Base-by-base conservation (phyloP, 2,329 filamentous ascomycete genomes). In the Aspergillus novoparasiticus region DNA sequence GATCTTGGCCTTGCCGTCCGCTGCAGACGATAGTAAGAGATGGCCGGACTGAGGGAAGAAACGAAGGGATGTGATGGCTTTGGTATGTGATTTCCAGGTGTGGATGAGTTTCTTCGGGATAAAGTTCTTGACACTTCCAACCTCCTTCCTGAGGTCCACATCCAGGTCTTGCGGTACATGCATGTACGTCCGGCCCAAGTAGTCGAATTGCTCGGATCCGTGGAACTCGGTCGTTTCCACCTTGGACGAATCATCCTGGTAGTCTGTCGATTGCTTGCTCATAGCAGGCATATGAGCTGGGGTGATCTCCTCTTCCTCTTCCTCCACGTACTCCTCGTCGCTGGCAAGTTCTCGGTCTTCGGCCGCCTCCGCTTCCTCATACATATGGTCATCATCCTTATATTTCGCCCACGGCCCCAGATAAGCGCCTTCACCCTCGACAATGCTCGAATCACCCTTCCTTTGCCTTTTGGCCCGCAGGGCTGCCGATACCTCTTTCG, bases 161-260 rank as follows among this genome's bases (percentile, higher is more conserved):
- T 93, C 92, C 79, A 97, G 81, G 76, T 97, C 94, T 76, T 93
- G 93, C 4, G 95, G 95, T 53, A 98, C 85, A 79, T 99, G 95
- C 94, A 99, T 97, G 77, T 97, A 99, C 39, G 94, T 96, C 68
- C 95, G 86, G 55, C 95, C 95, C 76, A 96, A 91, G 81, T 99
- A 99, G 77, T 99, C 95, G 82, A 89, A 90, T 79, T 95, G 84
- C 74, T 91, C 84, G 46, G 86, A 85, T 66, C 94, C 95, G 73
- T 97, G 91, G 80, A 98, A 99, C 51, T 89, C 89, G 50, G 90
- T 93, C 58, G 90, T 95, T 81, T 99, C 95, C 30, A 86, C 86
- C 63, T 86, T 85, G 9, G 92, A 84, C 10, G 89, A 82, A 66
- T 82, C 79, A 43, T 79, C 78, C 62, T 78, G 74, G 68, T 85